Evolutionary conservation across 176 grass and related monocot species (phyloP), one percentile per base, ranked within the genome.

Genomic region (Juncus effusus): DNA sequence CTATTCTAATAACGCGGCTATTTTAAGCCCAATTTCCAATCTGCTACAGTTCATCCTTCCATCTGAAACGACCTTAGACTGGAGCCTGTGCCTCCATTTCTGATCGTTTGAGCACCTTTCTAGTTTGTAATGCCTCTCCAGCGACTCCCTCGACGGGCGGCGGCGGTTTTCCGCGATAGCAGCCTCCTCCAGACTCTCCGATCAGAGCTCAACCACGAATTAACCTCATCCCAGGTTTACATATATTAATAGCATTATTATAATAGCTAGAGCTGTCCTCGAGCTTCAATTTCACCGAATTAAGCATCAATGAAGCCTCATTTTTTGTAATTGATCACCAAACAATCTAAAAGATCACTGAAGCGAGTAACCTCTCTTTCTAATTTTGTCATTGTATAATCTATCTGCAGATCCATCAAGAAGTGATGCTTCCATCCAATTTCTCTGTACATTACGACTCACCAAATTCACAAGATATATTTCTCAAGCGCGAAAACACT

Each of bases 141-240:
- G 38, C 42, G 8, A 40, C 80, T 77, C 54, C 52, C 63, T 56
- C 63, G 49, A 35, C 77, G 70, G 58, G 11, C 67, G 55, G 78
- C 62, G 37, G 50, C 55, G 36, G 41, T 77, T 10, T 56, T 82
- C 8, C 40, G 64, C 54, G 84, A 88, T 74, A 63, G 70, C 1
- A 86, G 79, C 1, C 56, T 90, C 13, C 73, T 90, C 14, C 73
- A 63, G 3, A 81, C 79, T 13, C 37, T 96, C 10, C 79, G 79
- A 7, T 51, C 79, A 10, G 91, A 96, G 79, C 57, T 90, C 16
- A 62, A 61, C 15, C 79, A 85, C 59, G 91, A 90, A 75, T 78
- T 96, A 42, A 77, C 80, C 63, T 75, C 63, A 9, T 51, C 54
- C 37, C 1, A 36, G 47, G 44, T 69, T 1, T 36, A 60, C 3